Evolutionary conservation across 768 basidiomycete genomes (phyloP).

Genomic region (Podaxis rugospora): DNA sequence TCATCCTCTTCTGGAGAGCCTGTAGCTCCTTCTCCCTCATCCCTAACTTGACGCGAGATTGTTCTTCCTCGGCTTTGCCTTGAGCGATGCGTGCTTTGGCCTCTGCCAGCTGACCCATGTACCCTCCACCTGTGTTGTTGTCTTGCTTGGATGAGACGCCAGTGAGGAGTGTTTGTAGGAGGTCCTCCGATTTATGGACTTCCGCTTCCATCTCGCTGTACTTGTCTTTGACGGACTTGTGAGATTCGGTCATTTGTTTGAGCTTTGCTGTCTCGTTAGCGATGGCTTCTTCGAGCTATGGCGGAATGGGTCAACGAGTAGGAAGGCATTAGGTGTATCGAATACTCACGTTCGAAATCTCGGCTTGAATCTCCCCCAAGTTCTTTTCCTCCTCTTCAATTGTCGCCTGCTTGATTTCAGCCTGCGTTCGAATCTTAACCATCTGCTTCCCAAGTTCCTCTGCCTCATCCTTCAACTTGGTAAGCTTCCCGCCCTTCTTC

Average conservation of each 20-base stretch:
- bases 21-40: constrained; percentile 80
- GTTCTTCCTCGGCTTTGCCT: constrained; percentile 80
- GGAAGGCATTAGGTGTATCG: neutral
- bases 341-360: constrained; percentile 55
- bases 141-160: constrained; percentile 73
- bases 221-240: constrained; percentile 62
- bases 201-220: constrained; percentile 58
- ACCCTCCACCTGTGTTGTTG: constrained; percentile 77
- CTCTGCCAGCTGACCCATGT: constrained; percentile 93
- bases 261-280: constrained; percentile 60
- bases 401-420: constrained; percentile 71
- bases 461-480: constrained; percentile 78
- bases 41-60: constrained; percentile 67
- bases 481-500: constrained; percentile 89
- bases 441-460: constrained; percentile 74
- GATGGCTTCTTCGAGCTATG: constrained; percentile 53
- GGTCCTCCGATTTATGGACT: constrained; percentile 76
- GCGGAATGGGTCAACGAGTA: neutral
- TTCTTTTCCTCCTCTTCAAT: constrained; percentile 76
- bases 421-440: constrained; percentile 80
- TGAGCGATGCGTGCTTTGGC: constrained; percentile 74
- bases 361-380: constrained; percentile 45
- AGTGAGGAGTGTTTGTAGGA: constrained; percentile 92
- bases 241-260: constrained; percentile 46
- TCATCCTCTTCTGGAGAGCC: constrained; percentile 72